Conservation (phyloP, 1,139 yeast genomes). For the Lodderomyces pseudojiufengensis region DNA sequence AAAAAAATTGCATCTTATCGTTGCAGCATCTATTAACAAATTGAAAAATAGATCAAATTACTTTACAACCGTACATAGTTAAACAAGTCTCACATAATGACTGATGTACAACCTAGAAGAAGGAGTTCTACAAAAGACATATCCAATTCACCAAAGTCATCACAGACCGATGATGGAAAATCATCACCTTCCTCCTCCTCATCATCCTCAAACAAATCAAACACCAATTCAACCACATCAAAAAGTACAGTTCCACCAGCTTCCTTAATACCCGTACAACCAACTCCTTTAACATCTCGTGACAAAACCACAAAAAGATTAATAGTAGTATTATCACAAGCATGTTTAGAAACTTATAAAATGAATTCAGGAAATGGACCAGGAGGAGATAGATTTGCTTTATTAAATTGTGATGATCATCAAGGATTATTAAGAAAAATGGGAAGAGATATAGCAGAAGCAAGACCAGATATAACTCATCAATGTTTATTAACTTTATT, state of each 20-base stretch:
- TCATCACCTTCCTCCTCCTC: neutral
- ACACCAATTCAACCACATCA: slow-evolving; percentile 3
- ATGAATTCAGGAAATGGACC: slow-evolving; percentile 72
- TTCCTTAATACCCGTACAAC: slow-evolving; percentile 80
- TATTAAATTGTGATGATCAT: slow-evolving; percentile 95
- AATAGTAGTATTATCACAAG: slow-evolving; percentile 89
- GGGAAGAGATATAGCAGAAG: slow-evolving; percentile 97
- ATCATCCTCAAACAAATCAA: slow-evolving; percentile 26
- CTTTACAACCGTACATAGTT: too few species aligned
- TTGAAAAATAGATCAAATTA: too few species aligned
- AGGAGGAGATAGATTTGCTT: slow-evolving; percentile 90
- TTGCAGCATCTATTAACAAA: too few species aligned
- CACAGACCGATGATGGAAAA: too few species aligned
- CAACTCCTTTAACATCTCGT: slow-evolving; percentile 72
- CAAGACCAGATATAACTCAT: slow-evolving; percentile 97
- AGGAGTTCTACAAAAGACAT: slow-evolving; percentile 3
- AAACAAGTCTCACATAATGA: too few species aligned
- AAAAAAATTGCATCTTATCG: too few species aligned
- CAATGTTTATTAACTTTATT: slow-evolving; percentile 88
- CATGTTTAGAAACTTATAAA: slow-evolving; percentile 92
- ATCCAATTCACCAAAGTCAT: too few species aligned
- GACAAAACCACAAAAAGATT: slow-evolving; percentile 82
- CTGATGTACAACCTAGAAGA: slow-evolving; percentile 1
- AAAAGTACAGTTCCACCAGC: slow-evolving; percentile 49
- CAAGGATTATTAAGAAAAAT: slow-evolving; percentile 92